These are phyloP conservation scores for Phytopythium sindhum DNA, from an alignment of 352 stramenopile genomes.

Conservation along the genomic window DNA sequence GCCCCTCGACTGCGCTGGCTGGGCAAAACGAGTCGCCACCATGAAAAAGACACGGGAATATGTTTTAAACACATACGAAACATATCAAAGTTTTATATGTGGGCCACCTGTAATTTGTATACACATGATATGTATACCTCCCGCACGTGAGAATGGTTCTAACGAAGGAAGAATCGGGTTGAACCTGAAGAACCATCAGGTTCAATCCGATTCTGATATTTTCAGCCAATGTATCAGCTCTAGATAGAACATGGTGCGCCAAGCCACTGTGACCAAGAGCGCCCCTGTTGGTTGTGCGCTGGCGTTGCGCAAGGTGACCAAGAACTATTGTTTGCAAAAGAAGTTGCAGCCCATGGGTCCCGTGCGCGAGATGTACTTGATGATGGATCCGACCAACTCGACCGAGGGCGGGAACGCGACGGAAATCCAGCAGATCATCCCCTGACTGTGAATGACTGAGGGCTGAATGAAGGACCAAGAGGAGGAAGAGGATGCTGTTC, in stretches of 20 bases:
- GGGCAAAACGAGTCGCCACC: background rate
- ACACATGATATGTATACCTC: too few species aligned
- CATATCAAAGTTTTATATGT: too few species aligned
- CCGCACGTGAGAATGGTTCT: too few species aligned
- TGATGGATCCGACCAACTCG: slow-evolving; percentile 20
- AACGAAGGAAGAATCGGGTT: too few species aligned
- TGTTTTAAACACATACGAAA: too few species aligned
- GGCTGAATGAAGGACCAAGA: too few species aligned
- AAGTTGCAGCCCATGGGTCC: slow-evolving; percentile 21
- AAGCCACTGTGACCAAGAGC: slow-evolving; percentile 17
- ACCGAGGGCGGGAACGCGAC: slow-evolving; percentile 20
- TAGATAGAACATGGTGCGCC: background rate
- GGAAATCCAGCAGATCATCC: slow-evolving; percentile 31
- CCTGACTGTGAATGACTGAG: slow-evolving; percentile 7
- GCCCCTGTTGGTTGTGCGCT: slow-evolving; percentile 17
- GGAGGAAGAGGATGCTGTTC: too few species aligned
- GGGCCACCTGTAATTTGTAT: too few species aligned
- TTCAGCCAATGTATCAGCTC: too few species aligned
- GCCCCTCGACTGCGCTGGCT: background rate
- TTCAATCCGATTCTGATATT: too few species aligned
- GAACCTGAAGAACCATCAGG: too few species aligned
- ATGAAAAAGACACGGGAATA: too few species aligned
- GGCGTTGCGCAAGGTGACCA: slow-evolving; percentile 24
- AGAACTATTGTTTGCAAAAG: slow-evolving; percentile 30
- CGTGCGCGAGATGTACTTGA: slow-evolving; percentile 43